Conservation (phyloP, 495 filamentous ascomycete species). For the Thermochaetoides thermophila region DNA sequence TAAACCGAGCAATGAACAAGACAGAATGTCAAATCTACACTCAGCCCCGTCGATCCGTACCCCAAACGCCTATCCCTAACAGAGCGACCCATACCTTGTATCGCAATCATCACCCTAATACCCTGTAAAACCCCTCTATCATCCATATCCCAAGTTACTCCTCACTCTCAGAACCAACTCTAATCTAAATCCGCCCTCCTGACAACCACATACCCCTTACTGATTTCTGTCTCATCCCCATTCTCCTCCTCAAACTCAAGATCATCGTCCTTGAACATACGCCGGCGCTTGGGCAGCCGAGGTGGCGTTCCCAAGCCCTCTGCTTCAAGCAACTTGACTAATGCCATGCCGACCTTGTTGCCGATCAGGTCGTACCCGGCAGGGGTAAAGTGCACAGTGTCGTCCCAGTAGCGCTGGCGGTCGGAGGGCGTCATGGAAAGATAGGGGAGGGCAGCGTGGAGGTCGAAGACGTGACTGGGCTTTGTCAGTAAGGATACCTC, state of each 20-base stretch:
- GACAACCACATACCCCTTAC: slow-evolving; percentile 33
- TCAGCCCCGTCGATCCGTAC: too few relatives aligned
- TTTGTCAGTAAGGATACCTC: too few relatives aligned
- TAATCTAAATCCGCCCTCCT: slow-evolving; percentile 29
- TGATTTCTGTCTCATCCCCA: slow-evolving; percentile 22
- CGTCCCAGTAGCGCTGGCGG: slow-evolving; percentile 39
- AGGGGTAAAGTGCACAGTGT: slow-evolving; percentile 44
- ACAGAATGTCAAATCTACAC: too few relatives aligned
- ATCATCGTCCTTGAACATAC: slow-evolving; percentile 21
- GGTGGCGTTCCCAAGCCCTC: slow-evolving; percentile 12
- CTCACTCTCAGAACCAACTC: too few relatives aligned
- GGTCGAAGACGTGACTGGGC: slow-evolving; percentile 36
- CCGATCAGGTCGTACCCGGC: slow-evolving; percentile 47
- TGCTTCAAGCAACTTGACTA: slow-evolving; percentile 29
- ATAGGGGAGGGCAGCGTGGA: slow-evolving; percentile 37
- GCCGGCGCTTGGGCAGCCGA: slow-evolving; percentile 14
- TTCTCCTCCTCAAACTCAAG: slow-evolving; percentile 27
- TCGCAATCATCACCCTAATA: too few relatives aligned
- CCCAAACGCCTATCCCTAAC: too few relatives aligned
- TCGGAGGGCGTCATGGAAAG: slow-evolving; percentile 29
- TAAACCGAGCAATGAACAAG: too few relatives aligned
- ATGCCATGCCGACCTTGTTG: slow-evolving; percentile 30
- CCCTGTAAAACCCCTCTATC: too few relatives aligned
- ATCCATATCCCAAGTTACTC: too few relatives aligned
- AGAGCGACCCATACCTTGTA: too few relatives aligned